These are phyloP conservation scores for Fragaria iinumae DNA, from an alignment of 306 rosid species.

Conservation along the genomic window DNA sequence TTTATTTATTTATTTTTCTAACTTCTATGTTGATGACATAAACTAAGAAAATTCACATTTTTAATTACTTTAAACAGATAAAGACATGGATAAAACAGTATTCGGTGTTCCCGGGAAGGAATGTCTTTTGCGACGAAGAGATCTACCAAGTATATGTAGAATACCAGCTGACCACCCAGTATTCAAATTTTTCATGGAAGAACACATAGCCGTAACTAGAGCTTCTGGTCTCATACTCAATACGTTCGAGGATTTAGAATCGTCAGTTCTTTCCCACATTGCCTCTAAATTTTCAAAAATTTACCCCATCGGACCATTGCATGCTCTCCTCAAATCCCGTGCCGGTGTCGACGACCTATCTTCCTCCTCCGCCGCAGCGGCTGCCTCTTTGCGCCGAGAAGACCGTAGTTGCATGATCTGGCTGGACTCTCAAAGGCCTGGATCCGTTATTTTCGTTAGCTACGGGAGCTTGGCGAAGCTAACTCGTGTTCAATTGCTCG, in stretches of 20 bases:
- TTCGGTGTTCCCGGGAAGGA: background rate
- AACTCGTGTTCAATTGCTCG: conserved; percentile 3
- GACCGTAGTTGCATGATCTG: conserved; percentile 6
- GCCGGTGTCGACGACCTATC: background rate
- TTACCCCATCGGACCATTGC: conserved; percentile 25
- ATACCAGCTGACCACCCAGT: background rate
- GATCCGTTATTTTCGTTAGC: conserved; percentile 24
- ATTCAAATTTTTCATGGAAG: background rate
- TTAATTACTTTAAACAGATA: background rate
- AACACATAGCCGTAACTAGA: background rate
- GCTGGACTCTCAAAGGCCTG: background rate
- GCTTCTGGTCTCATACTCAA: conserved; percentile 19
- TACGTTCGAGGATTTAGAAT: conserved; percentile 16
- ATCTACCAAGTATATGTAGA: conserved; percentile 13
- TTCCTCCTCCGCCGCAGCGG: background rate
- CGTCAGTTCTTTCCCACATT: background rate
- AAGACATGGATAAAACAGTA: conserved; percentile 13
- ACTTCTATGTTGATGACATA: background rate
- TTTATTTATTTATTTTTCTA: background rate
- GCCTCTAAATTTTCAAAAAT: background rate
- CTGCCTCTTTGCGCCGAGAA: background rate
- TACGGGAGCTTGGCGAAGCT: conserved; percentile 21
- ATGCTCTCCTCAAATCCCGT: conserved; percentile 11
- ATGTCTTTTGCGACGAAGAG: conserved; percentile 15
- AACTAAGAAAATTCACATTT: background rate